A percentile compares a stretch with the other conserved stretches of the same genome.
These are phyloP conservation scores for Fraxinus quadrangulata DNA, from an alignment of 257 asterid genomes.

Conservation along the genomic window DNA sequence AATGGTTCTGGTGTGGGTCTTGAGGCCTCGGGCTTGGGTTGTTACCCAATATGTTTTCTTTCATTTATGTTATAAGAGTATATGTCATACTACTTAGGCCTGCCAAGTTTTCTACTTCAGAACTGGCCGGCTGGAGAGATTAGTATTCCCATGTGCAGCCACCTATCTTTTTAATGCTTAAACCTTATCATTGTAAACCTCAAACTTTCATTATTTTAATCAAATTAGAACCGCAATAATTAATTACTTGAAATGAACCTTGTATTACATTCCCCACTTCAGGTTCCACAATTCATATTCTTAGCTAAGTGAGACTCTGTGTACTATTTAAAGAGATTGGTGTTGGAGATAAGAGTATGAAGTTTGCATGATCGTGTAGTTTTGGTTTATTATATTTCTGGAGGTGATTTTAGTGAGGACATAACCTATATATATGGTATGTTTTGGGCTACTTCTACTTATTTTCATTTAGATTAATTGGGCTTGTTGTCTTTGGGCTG, in stretches of 20 bases:
- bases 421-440: too few relatives aligned
- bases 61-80: background rate
- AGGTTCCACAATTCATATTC: background rate
- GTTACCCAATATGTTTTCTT: background rate
- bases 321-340: constrained; percentile 11
- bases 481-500: too few relatives aligned
- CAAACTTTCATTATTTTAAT: background rate
- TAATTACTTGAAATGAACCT: constrained; percentile 6
- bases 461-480: too few relatives aligned
- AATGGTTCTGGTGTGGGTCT: background rate
- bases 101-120: constrained; percentile 1
- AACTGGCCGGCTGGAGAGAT: background rate
- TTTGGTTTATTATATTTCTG: constrained; percentile 6
- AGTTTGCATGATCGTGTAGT: background rate
- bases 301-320: background rate
- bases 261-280: background rate
- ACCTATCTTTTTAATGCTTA: background rate
- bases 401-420: background rate
- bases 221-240: background rate
- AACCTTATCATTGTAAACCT: background rate
- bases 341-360: background rate
- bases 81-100: background rate
- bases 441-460: too few relatives aligned
- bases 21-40: background rate
- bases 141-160: background rate